phyloP scores from a whole-genome alignment of 108 stramenopile genomes.

The Nitzschia sp. region DNA sequence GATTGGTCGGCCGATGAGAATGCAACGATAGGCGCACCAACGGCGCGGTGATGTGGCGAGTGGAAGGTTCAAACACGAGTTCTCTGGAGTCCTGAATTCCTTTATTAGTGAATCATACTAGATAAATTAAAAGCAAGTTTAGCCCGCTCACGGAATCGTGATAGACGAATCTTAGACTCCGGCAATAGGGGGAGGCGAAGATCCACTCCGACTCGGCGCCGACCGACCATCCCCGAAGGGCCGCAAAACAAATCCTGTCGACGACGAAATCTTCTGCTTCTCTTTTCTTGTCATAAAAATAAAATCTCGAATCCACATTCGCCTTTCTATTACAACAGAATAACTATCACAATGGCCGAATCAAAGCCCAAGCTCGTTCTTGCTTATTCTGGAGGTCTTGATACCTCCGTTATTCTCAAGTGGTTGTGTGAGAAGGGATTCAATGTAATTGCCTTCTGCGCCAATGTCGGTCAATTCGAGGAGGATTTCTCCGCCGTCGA shows the following conservation, averaged over 20 bases:
- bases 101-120: neutral
- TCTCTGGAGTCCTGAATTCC: neutral
- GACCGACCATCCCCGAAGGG: neutral
- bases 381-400: slow-evolving; percentile 97
- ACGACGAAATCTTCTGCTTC: neutral
- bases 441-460: slow-evolving; percentile 97
- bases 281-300: slow-evolving; percentile 6
- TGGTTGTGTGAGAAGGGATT: slow-evolving; percentile 98
- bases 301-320: neutral
- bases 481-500: slow-evolving; percentile 87
- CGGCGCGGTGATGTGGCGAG: neutral
- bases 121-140: neutral
- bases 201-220: neutral
- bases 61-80: neutral
- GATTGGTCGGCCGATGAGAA: no score
- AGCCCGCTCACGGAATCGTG: neutral
- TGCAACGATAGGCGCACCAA: neutral
- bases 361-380: slow-evolving; percentile 90
- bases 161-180: neutral
- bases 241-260: no score
- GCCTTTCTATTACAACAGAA: neutral
- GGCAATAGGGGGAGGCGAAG: neutral
- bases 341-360: slow-evolving; percentile 38
- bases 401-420: slow-evolving; percentile 98
- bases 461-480: slow-evolving; percentile 93